phyloP scores from a whole-genome alignment of 768 basidiomycete genomes.

The Tephrocybe sp. region DNA sequence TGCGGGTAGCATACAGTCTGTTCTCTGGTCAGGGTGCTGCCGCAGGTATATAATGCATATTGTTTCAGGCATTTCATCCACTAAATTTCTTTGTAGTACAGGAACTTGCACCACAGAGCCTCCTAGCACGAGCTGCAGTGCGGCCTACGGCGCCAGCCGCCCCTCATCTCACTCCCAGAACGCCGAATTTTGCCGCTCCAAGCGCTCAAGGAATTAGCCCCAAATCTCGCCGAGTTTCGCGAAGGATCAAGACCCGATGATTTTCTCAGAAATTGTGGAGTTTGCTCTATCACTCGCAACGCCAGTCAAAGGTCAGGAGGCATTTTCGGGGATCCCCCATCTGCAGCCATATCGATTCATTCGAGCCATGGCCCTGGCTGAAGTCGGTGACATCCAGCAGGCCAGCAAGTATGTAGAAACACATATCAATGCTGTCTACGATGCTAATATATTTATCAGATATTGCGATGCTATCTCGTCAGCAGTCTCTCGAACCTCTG shows the following conservation, averaged over 20 bases:
- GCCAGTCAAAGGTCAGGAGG: slow-evolving; percentile 78
- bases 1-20: slow-evolving; percentile 79
- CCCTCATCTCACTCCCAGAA: slow-evolving; percentile 19
- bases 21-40: slow-evolving; percentile 81
- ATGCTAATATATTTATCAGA: slow-evolving; percentile 36
- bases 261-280: slow-evolving; percentile 89
- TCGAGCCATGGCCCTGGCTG: slow-evolving; percentile 72
- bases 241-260: slow-evolving; percentile 70
- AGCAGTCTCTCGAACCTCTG: slow-evolving; percentile 58
- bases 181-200: slow-evolving; percentile 57
- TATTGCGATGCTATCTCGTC: slow-evolving; percentile 90
- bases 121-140: slow-evolving; percentile 41
- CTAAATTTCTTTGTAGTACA: slow-evolving; percentile 49
- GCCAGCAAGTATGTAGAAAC: slow-evolving; percentile 64
- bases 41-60: slow-evolving; percentile 50
- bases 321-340: slow-evolving; percentile 78
- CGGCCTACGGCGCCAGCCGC: slow-evolving; percentile 40
- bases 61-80: neutral
- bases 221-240: slow-evolving; percentile 45
- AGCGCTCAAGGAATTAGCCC: slow-evolving; percentile 34
- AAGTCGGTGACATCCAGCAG: slow-evolving; percentile 72
- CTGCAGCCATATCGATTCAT: slow-evolving; percentile 86
- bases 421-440: neutral
- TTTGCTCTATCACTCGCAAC: slow-evolving; percentile 82
- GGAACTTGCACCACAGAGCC: slow-evolving; percentile 62